Base-by-base conservation (phyloP, 768 basidiomycete genomes). In the Favolaschia claudopus region DNA sequence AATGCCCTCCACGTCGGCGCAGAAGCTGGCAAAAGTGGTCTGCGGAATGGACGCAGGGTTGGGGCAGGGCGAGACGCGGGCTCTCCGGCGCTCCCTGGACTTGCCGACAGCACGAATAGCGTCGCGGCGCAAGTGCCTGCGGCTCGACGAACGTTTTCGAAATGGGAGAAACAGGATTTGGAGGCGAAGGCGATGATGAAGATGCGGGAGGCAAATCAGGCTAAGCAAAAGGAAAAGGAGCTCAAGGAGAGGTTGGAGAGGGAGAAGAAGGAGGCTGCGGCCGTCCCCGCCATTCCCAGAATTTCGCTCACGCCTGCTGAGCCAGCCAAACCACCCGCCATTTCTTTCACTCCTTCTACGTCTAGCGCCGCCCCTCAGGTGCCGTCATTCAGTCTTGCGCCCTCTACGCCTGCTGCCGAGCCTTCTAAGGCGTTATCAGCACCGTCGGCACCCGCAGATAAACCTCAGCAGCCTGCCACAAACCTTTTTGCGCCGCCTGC, bases 151-250 rank as follows among this genome's bases (percentile, higher is more conserved):
- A 79, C 80, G 19, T 88, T 86, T 64, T 89, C 89, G 4, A 92
- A 91, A 73, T 92, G 89, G 89, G 92, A 93, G 72, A 93, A 92
- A 60, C 91, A 93, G 71, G 91, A 94, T 64, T 72, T 91, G 28
- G 92, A 94, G 66, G 92, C 92, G 4, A 84, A 85, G 38, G 89
- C 91, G 22, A 88, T 93, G 82, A 83, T 83, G 66, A 88, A 82
- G 68, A 84, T 93, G 66, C 79, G 91, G 45, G 79, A 82, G 52
- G 77, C 77, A 13, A 80, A 75, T 55, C 69, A 70, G 49, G 75
- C 75, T 60, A 82, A 80, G 65, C 74, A 85, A 72, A 69, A 79
- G 74, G 76, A 74, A 63, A 69, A 56, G 38, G 66, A 68, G 36
- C 55, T 76, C 28, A 79, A 81, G 67, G 77, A 79, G 49, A 74